Conservation (phyloP, 176 grass and related monocot species). For the Alloteropsis semialata region DNA sequence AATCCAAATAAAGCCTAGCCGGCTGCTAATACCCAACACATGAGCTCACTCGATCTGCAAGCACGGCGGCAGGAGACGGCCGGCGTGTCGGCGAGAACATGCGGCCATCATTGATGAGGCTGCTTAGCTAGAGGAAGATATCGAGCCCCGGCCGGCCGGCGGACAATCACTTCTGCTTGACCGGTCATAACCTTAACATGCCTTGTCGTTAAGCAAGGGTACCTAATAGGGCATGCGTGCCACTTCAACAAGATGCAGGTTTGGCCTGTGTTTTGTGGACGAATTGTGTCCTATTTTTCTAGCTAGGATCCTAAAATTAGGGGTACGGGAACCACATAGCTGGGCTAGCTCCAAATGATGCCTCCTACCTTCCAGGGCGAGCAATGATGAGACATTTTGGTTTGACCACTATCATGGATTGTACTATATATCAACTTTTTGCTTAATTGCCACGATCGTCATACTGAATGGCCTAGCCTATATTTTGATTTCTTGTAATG, state of each 20-base stretch:
- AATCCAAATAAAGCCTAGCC: not conserved
- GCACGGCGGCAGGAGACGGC: not conserved
- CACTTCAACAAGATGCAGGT: not conserved
- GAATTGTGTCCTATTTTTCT: not conserved
- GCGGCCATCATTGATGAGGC: constrained; percentile 10
- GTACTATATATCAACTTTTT: not conserved
- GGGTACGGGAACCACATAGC: not conserved
- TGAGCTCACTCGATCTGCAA: not conserved
- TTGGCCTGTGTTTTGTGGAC: not conserved
- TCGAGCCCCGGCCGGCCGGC: not conserved
- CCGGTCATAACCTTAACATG: not conserved
- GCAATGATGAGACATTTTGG: not conserved
- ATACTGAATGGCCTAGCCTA: not conserved
- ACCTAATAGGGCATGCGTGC: constrained; percentile 2
- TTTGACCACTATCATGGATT: constrained; percentile 22
- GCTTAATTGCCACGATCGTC: not conserved
- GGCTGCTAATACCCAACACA: not conserved
- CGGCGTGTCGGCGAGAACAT: constrained; percentile 5
- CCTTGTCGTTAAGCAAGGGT: not conserved
- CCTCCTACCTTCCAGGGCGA: not conserved
- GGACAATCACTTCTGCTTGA: constrained; percentile 8
- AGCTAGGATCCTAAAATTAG: not conserved
- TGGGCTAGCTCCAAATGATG: not conserved
- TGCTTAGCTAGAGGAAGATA: not conserved
- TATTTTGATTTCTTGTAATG: too few species aligned